A percentile compares a stretch with the other conserved stretches of the same genome.
Evolutionary conservation across 2,329 filamentous ascomycete species (phyloP).

Genomic region (Fusarium sp.): DNA sequence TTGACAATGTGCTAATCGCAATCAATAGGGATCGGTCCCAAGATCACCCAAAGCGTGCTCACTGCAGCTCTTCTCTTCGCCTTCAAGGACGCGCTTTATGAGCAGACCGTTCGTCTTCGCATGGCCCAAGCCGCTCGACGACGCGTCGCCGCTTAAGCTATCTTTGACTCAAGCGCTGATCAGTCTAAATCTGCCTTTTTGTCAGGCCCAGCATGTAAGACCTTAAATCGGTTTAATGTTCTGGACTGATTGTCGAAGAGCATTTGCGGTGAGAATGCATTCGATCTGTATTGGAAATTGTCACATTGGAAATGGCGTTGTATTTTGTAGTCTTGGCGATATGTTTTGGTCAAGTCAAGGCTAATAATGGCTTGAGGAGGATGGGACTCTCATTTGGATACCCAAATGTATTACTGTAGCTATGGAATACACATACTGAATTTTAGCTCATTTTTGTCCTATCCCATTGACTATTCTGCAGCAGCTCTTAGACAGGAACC

Average conservation of each 20-base stretch:
- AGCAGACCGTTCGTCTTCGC: conserved; percentile 79
- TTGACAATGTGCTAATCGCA: conserved; percentile 23
- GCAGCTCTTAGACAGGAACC: conserved; percentile 32
- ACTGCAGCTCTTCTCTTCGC: conserved; percentile 97
- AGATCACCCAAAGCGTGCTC: conserved; percentile 96
- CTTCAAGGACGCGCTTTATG: conserved; percentile 97
- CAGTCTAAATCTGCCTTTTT: conserved; percentile 11
- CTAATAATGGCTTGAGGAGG: conserved; percentile 18
- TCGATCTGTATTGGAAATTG: conserved; percentile 25
- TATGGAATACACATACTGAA: conserved; percentile 38
- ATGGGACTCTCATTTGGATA: conserved; percentile 46
- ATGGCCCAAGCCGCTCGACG: conserved; percentile 58
- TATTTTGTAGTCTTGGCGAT: conserved; percentile 18
- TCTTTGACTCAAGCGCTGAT: conserved; percentile 14
- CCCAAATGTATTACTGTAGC: conserved; percentile 43
- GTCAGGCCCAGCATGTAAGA: conserved; percentile 20
- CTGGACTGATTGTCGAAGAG: conserved; percentile 26
- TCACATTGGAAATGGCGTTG: conserved; percentile 33
- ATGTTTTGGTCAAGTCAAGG: conserved; percentile 14
- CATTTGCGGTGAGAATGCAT: conserved; percentile 33
- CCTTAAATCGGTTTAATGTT: conserved; percentile 19
- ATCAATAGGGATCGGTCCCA: conserved; percentile 85
- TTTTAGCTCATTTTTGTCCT: conserved; percentile 23
- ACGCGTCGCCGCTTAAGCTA: conserved; percentile 52
- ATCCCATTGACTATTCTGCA: background rate